phyloP scores from a whole-genome alignment of 2,329 filamentous ascomycete genomes.

The Verticillium nonalfalfae region DNA sequence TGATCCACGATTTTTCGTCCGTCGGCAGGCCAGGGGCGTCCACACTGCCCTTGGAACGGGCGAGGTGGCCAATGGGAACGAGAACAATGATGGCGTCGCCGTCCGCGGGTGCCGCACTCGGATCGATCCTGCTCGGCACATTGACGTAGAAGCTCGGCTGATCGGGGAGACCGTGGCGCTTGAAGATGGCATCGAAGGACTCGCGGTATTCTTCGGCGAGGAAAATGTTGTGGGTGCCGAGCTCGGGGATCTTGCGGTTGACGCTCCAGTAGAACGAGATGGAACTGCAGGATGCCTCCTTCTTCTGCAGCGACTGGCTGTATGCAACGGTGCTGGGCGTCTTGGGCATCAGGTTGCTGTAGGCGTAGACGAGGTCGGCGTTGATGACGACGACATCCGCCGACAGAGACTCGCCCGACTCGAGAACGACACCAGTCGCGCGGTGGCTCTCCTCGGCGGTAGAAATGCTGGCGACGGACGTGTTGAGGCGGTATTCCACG shows the following conservation, averaged over 20 bases:
- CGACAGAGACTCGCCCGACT: conserved; percentile 47
- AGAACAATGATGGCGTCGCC: conserved; percentile 63
- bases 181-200: conserved; percentile 72
- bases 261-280: conserved; percentile 76
- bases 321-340: conserved; percentile 21
- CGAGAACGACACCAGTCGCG: conserved; percentile 53
- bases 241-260: conserved; percentile 51
- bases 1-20: conserved; percentile 51
- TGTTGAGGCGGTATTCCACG: conserved; percentile 55
- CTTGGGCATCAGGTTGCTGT: conserved; percentile 60
- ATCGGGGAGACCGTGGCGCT: conserved; percentile 57
- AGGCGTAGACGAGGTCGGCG: conserved; percentile 68
- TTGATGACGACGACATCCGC: conserved; percentile 67
- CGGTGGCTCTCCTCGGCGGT: conserved; percentile 43
- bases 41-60: conserved; percentile 31
- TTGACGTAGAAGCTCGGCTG: conserved; percentile 74
- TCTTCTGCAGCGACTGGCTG: conserved; percentile 32
- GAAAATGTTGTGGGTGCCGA: conserved; percentile 71
- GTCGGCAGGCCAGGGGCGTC: conserved; percentile 22
- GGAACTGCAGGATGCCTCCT: conserved; percentile 60
- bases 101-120: conserved; percentile 57
- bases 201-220: conserved; percentile 66
- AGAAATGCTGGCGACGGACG: conserved; percentile 49
- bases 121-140: conserved; percentile 64
- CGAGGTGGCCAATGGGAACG: conserved; percentile 65